A percentile compares a stretch with the other conserved stretches of the same genome.
Conservation (phyloP, 202 grass and related monocot species). For the Zoysia matrella region DNA sequence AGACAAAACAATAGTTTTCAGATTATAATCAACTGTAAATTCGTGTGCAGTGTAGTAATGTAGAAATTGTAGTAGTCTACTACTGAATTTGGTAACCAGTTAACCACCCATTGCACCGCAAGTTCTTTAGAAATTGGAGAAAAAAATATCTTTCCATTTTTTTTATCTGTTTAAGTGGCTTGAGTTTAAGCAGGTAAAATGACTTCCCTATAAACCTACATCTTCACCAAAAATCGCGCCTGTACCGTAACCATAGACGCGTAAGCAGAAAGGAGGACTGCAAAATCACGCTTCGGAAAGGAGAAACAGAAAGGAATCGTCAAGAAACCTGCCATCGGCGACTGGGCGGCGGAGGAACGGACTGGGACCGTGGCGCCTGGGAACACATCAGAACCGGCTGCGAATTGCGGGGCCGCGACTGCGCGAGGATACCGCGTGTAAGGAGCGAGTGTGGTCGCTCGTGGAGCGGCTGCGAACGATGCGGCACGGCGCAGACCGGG, state of each 20-base stretch:
- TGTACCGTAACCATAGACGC: not conserved
- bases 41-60: not conserved
- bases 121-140: too few species aligned
- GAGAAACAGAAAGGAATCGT: not conserved
- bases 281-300: not conserved
- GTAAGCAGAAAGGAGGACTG: too few species aligned
- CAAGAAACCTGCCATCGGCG: constrained; percentile 4
- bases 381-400: not conserved
- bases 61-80: not conserved
- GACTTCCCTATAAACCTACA: not conserved
- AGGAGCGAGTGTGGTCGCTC: too few species aligned
- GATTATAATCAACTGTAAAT: not conserved
- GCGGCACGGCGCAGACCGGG: not conserved
- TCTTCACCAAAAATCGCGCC: not conserved
- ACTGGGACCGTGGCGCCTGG: not conserved
- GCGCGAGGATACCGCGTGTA: too few species aligned
- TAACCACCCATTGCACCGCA: too few species aligned
- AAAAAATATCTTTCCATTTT: too few species aligned
- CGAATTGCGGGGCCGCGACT: not conserved
- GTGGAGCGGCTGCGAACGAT: not conserved
- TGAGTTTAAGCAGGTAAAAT: too few species aligned
- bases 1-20: not conserved
- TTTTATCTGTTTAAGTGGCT: too few species aligned
- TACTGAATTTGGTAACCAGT: too few species aligned
- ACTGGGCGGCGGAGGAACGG: not conserved